Base-by-base conservation (phyloP, 2,329 filamentous ascomycete genomes). In the Ophiostoma perfectum region DNA sequence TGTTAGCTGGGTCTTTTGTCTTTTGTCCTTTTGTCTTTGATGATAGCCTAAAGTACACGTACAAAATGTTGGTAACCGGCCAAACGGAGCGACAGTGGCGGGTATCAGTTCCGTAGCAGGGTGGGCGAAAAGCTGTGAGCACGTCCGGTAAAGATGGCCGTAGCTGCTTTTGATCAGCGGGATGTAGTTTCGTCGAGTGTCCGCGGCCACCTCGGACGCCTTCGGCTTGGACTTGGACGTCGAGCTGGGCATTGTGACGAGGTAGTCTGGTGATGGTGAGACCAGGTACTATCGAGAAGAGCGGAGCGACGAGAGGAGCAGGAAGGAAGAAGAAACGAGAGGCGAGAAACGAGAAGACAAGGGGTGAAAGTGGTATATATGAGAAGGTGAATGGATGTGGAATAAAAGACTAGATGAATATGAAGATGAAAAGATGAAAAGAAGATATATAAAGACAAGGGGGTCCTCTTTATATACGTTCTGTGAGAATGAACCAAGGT, bases 101-200 rank as follows among this genome's bases (percentile, higher is more conserved):
- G 12, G 79, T 76, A 42, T 81, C 71, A 85, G 79, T 76, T 84
- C 80, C 74, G 78, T 75, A 74, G 83, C 75, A 71, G 82, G 79
- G 72, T 83, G 78, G 75, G 81, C 76, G 75, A 86, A 85, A 58
- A 89, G 80, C 73, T 85, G 83, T 3, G 88, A 91, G 72, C 81
- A 83, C 4, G 82, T 82, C 16, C 82, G 82, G 81, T 80, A 90
- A 74, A 78, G 77, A 68, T 81, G 79, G 69, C 78, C 81, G 77
- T 84, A 87, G 74, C 84, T 80, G 47, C 81, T 80, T 74, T 81
- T 84, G 73, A 91, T 86, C 71, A 84, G 80, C 16, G 89, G 89
- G 72, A 91, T 88, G 75, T 88, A 90, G 69, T 83, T 83, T 73
- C 82, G 84, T 77, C 91, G 91, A n/a, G 88, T 89, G 75, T 91